A percentile compares a stretch with the other conserved stretches of the same genome.
Evolutionary conservation across 2,329 filamentous ascomycete genomes (phyloP).

Genomic region (Didymella pomorum): DNA sequence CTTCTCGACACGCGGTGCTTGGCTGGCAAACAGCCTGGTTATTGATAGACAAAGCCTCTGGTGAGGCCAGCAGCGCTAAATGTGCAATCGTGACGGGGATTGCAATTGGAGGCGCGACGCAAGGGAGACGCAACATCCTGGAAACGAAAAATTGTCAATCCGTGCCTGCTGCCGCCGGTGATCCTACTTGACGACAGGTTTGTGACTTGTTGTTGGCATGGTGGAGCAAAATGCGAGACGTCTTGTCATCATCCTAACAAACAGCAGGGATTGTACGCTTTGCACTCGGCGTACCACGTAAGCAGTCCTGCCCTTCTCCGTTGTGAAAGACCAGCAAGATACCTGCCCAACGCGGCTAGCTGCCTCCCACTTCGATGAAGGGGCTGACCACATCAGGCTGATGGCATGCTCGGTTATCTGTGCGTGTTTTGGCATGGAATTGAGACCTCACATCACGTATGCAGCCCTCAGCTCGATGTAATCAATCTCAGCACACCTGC

Average conservation of each 20-base stretch:
- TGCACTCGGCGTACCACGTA: conserved; percentile 16
- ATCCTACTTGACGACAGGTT: conserved; percentile 31
- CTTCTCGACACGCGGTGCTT: conserved; percentile 43
- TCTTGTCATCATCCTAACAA: conserved; percentile 22
- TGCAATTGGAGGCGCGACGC: conserved; percentile 33
- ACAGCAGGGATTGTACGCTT: conserved; percentile 16
- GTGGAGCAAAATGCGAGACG: conserved; percentile 24
- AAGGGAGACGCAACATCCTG: conserved; percentile 38
- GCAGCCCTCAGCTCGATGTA: conserved; percentile 14
- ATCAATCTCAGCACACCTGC: conserved; percentile 16
- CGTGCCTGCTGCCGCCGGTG: conserved; percentile 35
- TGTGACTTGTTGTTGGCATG: conserved; percentile 20
- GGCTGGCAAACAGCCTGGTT: conserved; percentile 19
- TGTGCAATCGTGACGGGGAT: conserved; percentile 43
- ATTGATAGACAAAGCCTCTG: conserved; percentile 28
- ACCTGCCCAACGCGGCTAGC: conserved; percentile 14
- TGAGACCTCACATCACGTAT: conserved; percentile 18
- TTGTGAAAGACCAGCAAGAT: conserved; percentile 15
- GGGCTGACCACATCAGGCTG: conserved; percentile 22
- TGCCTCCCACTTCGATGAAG: conserved; percentile 9
- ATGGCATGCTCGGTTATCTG: conserved; percentile 22
- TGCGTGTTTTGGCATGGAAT: conserved; percentile 18
- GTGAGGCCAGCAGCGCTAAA: conserved; percentile 39
- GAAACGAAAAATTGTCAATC: conserved; percentile 30
- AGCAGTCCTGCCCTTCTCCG: conserved; percentile 16